Evolutionary conservation across 2,329 filamentous ascomycete species (phyloP), one percentile per base, ranked within the genome.

Genomic region (Sphaerulina vaccinii): DNA sequence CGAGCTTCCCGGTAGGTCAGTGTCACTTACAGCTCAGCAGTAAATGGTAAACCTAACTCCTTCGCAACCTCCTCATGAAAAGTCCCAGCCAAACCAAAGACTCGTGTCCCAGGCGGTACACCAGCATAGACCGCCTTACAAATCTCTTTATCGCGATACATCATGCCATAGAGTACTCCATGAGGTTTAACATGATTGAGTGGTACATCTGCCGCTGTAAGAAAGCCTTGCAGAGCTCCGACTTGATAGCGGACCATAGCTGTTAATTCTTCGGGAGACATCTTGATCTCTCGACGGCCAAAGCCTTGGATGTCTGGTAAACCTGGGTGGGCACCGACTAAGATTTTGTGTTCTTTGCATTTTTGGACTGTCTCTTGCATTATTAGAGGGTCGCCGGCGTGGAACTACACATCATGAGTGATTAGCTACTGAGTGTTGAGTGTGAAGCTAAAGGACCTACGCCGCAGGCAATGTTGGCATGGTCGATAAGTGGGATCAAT

Each of bases 301-400:
- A 86, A 86, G 7, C 83, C 83, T 68, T 82, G 76, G 18, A 84
- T 73, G 63, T 86, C 83, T n/a, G 80, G 82, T 0, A 85, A 71
- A 1, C 82, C 82, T 0, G 83, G 83, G 59, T 87, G 83, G 0
- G 84, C 84, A 6, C 83, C 83, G 5, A 80, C 70, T 43, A 73
- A 74, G 54, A 86, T 75, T 51, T 73, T 73, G 65, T 83, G 76
- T 36, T 74, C 64, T 66, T 84, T 85, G 68, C 80, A 83, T 15
- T 77, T 71, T 8, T 70, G 71, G 9, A 85, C 77, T 0, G 82
- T 85, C 50, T 80, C 72, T 41, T 77, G 70, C 82, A 86, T 86
- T 48, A 84, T 82, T n/a, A 80, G 62, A 0, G 83, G 82, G 54
- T 86, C 83, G 35, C 81, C 79, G 24, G 61, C 63, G 47, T 66